Evolutionary conservation across 2,329 filamentous ascomycete genomes (phyloP).

Genomic region (Camptophora hylomeconis): DNA sequence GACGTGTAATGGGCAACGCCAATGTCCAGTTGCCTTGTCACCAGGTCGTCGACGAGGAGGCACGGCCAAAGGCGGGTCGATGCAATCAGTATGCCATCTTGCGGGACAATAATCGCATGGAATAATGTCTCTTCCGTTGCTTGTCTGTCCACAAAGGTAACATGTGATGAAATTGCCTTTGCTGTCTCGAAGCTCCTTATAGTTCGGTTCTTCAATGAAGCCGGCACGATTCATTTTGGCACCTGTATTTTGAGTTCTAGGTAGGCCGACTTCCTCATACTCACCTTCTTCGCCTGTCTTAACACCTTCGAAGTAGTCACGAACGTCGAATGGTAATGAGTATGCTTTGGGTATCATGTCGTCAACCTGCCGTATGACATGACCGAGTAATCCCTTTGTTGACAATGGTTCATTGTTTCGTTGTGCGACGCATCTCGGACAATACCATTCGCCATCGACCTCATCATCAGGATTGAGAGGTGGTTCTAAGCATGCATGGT

Average conservation of each 20-base stretch:
- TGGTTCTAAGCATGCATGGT: slow-evolving; percentile 78
- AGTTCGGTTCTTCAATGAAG: slow-evolving; percentile 36
- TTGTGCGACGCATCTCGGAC: slow-evolving; percentile 52
- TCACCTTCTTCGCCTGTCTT: slow-evolving; percentile 63
- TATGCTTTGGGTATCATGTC: slow-evolving; percentile 61
- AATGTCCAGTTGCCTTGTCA: slow-evolving; percentile 51
- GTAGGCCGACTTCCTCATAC: slow-evolving; percentile 53
- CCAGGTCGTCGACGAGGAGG: slow-evolving; percentile 47
- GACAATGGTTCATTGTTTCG: slow-evolving; percentile 30
- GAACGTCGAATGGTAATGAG: slow-evolving; percentile 55
- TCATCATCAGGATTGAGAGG: slow-evolving; percentile 51
- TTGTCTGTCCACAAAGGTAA: slow-evolving; percentile 54
- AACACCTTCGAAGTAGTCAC: slow-evolving; percentile 69
- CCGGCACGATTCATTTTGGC: slow-evolving; percentile 26
- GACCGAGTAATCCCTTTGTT: slow-evolving; percentile 29
- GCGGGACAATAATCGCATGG: slow-evolving; percentile 72
- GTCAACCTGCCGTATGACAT: slow-evolving; percentile 52
- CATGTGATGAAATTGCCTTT: slow-evolving; percentile 70
- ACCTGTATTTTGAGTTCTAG: slow-evolving; percentile 18
- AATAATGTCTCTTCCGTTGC: slow-evolving; percentile 59
- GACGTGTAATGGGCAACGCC: slow-evolving; percentile 79
- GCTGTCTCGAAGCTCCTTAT: slow-evolving; percentile 53
- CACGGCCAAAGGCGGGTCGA: slow-evolving; percentile 69
- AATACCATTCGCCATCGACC: slow-evolving; percentile 69
- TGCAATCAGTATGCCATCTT: slow-evolving; percentile 85